Base-by-base conservation (phyloP, 225 moss, liverwort and hornwort species). In the Marchantia paleacea region DNA sequence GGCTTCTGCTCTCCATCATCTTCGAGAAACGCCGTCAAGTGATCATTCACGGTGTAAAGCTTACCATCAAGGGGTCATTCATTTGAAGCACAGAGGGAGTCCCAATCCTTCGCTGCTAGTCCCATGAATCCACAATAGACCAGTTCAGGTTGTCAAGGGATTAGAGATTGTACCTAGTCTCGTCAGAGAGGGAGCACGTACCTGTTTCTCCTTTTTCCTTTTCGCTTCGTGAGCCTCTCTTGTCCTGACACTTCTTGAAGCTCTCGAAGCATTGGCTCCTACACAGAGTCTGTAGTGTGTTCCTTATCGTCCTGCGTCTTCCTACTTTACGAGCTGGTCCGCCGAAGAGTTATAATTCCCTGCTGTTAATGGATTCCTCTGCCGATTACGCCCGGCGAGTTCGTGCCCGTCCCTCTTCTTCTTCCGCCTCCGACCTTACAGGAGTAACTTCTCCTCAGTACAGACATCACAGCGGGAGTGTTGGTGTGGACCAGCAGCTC, bases 291-390 rank as follows among this genome's bases (percentile, higher is more conserved):
- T 70, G 10, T 12, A 69, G 72, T 52, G 72, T 16, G 48, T 18
- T 16, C 2, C 69, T 70, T 2, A 48, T 28, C 47, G 47, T 70
- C 48, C 47, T 70, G 19, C 69, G 8, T 70, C 47, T 70, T 70
- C 48, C 12, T 47, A 49, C 48, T 73, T 52, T 8, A 10, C 24
- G 72, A 73, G 52, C 52, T 24, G 25, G 50, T 52, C 10, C 9
- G 16, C 73, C 22, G 26, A 14, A 30, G 31, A 54, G 74, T 18
- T 54, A 55, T 30, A 55, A 24, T 30, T 58, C 31, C 19, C 18
- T 75, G 75, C 73, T 52, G 72, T 51, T 76, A 52, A 79, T 79
- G 79, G 79, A 79, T 79, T 79, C 69, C 54, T 79, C 79, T 53
- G 68, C 53, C 69, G 79, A 55, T 55, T 79, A 69, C 52, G 68